Evolutionary conservation across 2,329 filamentous ascomycete genomes (phyloP).

Genomic region (Talaromyces sp.): DNA sequence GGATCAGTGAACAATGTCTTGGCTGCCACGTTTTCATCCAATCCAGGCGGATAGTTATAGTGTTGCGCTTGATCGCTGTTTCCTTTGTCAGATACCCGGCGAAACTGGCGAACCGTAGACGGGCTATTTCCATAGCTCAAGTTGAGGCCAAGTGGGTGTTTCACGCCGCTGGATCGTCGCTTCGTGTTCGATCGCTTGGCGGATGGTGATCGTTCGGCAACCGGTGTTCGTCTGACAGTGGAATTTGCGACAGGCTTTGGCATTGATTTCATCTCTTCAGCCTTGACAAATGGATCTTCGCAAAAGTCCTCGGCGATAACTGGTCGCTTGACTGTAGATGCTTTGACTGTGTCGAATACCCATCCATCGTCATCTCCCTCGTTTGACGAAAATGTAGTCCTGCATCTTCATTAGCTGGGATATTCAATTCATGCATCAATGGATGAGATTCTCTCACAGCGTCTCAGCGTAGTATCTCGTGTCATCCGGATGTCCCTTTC

Average conservation of each 20-base stretch:
- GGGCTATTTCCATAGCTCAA: conserved; percentile 91
- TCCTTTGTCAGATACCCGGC: conserved; percentile 73
- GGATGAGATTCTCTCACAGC: conserved; percentile 51
- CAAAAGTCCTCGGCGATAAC: conserved; percentile 35
- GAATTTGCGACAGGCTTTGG: conserved; percentile 55
- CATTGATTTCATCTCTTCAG: conserved; percentile 39
- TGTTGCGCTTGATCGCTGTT: conserved; percentile 24
- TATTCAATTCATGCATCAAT: not conserved
- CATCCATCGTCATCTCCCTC: conserved; percentile 81
- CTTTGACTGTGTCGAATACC: conserved; percentile 92
- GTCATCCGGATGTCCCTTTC: conserved; percentile 64
- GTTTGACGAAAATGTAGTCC: conserved; percentile 60
- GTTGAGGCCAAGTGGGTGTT: conserved; percentile 80
- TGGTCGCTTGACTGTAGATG: conserved; percentile 47
- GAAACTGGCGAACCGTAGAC: conserved; percentile 88
- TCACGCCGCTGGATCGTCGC: conserved; percentile 51
- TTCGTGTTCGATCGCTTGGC: conserved; percentile 39
- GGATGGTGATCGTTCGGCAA: conserved; percentile 43
- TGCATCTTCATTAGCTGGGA: conserved; percentile 28
- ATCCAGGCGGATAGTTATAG: conserved; percentile 27
- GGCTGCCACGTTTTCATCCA: conserved; percentile 41
- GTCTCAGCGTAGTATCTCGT: conserved; percentile 93
- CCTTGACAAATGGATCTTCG: conserved; percentile 38
- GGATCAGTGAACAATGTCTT: conserved; percentile 33
- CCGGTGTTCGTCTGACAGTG: conserved; percentile 51